Evolutionary conservation across 2,329 filamentous ascomycete species (phyloP), one percentile per base, ranked within the genome.

Genomic region (Zymoseptoria tritici): DNA sequence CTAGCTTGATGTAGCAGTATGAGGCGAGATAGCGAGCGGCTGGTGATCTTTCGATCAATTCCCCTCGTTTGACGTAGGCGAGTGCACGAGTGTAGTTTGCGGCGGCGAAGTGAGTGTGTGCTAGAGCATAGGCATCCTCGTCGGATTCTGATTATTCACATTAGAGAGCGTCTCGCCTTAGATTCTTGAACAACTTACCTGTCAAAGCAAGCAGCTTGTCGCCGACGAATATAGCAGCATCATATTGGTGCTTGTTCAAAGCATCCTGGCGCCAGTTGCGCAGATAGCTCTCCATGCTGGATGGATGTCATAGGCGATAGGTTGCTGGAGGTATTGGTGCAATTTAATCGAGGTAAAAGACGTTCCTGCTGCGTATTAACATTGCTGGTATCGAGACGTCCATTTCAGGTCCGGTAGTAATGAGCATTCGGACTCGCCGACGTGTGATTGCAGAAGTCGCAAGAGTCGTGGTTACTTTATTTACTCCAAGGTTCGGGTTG

Each of bases 161-260:
- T 52, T 19, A 46, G 31, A 46, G 11, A n/a, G 13, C 36, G 16
- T 46, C 31, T 49, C 24, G 20, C n/a, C 22, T 24, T 4, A 13
- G 26, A 31, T 2, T 5, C 24, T 13, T 49, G 3, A 1, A 11
- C 16, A 16, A 7, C 49, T 66, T 76, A 97, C 93, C 90, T 46
- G 93, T 97, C 71, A 99, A 80, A 60, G 94, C 94, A 60, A 97
- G 82, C 68, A 99, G 82, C 79, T 99, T 99, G 81, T 99, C 94
- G 64, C 91, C 94, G 65, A 97, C 91, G 74, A 96, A 97, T 69
- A 97, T 93, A 71, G 94, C 94, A 36, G 93, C 90, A 66, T 97
- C 93, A 75, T 97, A 92, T 74, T 99, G 94, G 65, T 94, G 91
- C 75, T 95, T 94, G 77, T 96, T 93, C 71, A 96, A 81, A 72